These are phyloP conservation scores for Amauroascus verrucosus DNA, from an alignment of 2,329 filamentous ascomycete species.

Conservation along the genomic window DNA sequence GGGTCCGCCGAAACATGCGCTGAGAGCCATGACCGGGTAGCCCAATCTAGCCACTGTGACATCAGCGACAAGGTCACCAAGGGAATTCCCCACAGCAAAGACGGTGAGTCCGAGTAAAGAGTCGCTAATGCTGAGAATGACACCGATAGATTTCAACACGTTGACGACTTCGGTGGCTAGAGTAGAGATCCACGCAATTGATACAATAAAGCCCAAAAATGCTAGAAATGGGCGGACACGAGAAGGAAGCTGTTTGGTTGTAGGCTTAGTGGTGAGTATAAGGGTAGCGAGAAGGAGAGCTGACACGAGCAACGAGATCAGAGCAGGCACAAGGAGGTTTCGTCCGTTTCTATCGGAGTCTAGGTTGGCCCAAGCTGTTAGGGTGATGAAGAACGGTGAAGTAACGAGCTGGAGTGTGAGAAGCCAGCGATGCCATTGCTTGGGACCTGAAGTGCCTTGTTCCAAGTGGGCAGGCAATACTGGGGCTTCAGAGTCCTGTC, in stretches of 20 bases:
- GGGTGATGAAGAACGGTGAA: constrained; percentile 69
- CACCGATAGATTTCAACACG: constrained; percentile 82
- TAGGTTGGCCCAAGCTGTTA: constrained; percentile 55
- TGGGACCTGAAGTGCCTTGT: constrained; percentile 22
- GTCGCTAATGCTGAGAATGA: constrained; percentile 86
- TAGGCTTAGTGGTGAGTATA: constrained; percentile 45
- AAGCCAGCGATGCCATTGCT: constrained; percentile 85
- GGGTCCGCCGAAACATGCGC: constrained; percentile 93
- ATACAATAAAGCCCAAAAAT: constrained; percentile 80
- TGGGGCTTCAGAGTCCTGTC: constrained; percentile 33
- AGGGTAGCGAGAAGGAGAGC: constrained; percentile 56
- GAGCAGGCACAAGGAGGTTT: constrained; percentile 46
- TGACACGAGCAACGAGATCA: constrained; percentile 60
- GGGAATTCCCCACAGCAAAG: constrained; percentile 90
- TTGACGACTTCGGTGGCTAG: constrained; percentile 94
- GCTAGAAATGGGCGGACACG: constrained; percentile 69
- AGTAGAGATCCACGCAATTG: constrained; percentile 91
- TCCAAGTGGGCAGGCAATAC: constrained; percentile 29
- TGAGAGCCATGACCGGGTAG: constrained; percentile 90
- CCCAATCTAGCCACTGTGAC: constrained; percentile 88
- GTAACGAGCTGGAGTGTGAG: constrained; percentile 75
- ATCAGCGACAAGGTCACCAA: constrained; percentile 88
- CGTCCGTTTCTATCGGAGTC: constrained; percentile 46
- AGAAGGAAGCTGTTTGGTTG: constrained; percentile 53
- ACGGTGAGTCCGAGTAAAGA: constrained; percentile 90